A percentile compares a stretch with the other conserved stretches of the same genome.
These are phyloP conservation scores for Starmerella stellata DNA, from an alignment of 805 yeast species.

Conservation along the genomic window DNA sequence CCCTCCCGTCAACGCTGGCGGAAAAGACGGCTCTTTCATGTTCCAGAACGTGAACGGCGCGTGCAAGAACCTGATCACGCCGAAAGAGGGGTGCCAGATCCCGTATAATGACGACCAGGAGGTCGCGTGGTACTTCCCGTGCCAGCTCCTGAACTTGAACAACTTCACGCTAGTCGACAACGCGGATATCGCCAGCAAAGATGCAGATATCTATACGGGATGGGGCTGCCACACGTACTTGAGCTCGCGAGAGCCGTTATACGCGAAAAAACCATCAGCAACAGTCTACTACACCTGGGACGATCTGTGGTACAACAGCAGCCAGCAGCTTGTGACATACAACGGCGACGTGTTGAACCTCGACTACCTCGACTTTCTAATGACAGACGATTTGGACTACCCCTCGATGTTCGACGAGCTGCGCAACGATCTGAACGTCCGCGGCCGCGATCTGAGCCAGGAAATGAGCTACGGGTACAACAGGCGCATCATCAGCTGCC, in stretches of 20 bases:
- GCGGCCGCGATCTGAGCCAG: constrained; percentile 71
- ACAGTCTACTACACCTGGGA: constrained; percentile 85
- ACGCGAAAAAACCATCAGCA: constrained; percentile 47
- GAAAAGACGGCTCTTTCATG: constrained; percentile 34
- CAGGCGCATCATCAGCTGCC: constrained; percentile 59
- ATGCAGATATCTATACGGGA: constrained; percentile 49
- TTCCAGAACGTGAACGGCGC: constrained; percentile 89
- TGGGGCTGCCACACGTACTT: constrained; percentile 80
- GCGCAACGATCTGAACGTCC: constrained; percentile 33
- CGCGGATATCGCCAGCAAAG: constrained; percentile 19
- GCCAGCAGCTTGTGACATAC: constrained; percentile 68
- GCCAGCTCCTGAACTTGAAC: constrained; percentile 36
- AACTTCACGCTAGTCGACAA: constrained; percentile 60
- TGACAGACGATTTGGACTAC: constrained; percentile 45
- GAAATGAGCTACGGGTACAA: constrained; percentile 47
- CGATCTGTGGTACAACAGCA: constrained; percentile 40
- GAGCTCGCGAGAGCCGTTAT: constrained; percentile 44
- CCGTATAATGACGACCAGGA: constrained; percentile 39
- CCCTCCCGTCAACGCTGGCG: constrained; percentile 75
- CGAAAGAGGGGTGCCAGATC: constrained; percentile 49
- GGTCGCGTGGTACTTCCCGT: constrained; percentile 94
- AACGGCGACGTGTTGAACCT: constrained; percentile 80
- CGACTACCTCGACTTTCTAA: constrained; percentile 58
- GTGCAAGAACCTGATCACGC: constrained; percentile 60
- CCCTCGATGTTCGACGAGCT: constrained; percentile 56